These are phyloP conservation scores for Simplicillium aogashimaense DNA, from an alignment of 2,329 filamentous ascomycete genomes.

Conservation along the genomic window DNA sequence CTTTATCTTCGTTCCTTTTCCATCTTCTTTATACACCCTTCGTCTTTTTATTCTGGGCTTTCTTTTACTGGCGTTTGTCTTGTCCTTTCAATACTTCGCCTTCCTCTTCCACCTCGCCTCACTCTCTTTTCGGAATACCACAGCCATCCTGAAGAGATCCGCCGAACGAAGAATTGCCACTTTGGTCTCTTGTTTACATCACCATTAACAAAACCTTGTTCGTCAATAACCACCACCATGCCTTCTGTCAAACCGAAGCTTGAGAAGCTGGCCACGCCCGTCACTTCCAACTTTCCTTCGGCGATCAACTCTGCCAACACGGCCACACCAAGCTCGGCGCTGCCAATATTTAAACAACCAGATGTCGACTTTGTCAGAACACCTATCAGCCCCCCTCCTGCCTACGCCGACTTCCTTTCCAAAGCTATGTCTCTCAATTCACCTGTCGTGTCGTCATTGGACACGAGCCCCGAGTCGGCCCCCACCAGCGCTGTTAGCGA, in stretches of 20 bases:
- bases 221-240: conserved; percentile 27
- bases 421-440: conserved; percentile 71
- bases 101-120: not conserved
- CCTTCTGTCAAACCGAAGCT: conserved; percentile 48
- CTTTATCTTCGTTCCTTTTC: not conserved
- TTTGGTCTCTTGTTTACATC: no score
- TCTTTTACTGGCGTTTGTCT: not conserved
- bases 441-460: conserved; percentile 46
- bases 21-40: conserved; percentile 1
- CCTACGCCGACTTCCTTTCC: conserved; percentile 81
- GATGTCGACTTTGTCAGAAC: conserved; percentile 61
- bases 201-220: no score
- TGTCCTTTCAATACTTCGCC: not conserved
- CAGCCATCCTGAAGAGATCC: no score
- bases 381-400: conserved; percentile 80
- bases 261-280: conserved; percentile 50
- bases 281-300: conserved; percentile 53
- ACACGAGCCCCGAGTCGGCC: conserved; percentile 35
- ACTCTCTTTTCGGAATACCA: not conserved
- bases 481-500: conserved; percentile 49
- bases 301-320: conserved; percentile 53
- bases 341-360: conserved; percentile 27
- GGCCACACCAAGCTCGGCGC: conserved; percentile 54
- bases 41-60: not conserved
- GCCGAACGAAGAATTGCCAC: no score